Conservation (phyloP, 2,329 filamentous ascomycete species). For the Cryphonectria naterciae region DNA sequence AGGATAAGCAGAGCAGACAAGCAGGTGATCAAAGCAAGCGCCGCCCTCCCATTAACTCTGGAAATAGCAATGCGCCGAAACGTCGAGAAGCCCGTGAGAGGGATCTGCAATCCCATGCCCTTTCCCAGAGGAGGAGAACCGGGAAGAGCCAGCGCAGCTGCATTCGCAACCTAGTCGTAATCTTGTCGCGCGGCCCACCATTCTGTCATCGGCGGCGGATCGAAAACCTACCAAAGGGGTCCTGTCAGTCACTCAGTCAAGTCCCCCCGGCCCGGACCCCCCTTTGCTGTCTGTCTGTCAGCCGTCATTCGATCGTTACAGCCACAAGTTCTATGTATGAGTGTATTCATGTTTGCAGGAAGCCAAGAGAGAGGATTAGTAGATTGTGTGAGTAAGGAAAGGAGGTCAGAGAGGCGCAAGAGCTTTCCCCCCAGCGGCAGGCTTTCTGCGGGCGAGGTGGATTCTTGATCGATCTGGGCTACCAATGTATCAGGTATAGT, state of each 20-base stretch:
- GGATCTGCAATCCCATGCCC: background rate
- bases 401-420: background rate
- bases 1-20: background rate
- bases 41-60: background rate
- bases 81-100: background rate
- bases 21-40: background rate
- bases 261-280: too few relatives aligned
- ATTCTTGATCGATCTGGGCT: background rate
- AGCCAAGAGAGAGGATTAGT: background rate
- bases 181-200: conserved; percentile 15
- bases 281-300: background rate
- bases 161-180: conserved; percentile 8
- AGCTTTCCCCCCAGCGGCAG: background rate
- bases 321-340: background rate
- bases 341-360: background rate
- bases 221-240: conserved; percentile 4
- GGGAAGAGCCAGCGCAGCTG: conserved; percentile 7
- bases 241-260: background rate
- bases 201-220: conserved; percentile 8
- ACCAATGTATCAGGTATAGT: conserved; percentile 19
- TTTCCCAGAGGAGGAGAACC: background rate
- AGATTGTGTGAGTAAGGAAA: background rate
- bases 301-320: conserved; percentile 11
- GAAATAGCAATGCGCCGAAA: conserved; percentile 11
- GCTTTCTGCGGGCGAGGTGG: background rate